These are phyloP conservation scores for Candida bentonensis DNA, from an alignment of 805 yeast genomes.

Conservation along the genomic window DNA sequence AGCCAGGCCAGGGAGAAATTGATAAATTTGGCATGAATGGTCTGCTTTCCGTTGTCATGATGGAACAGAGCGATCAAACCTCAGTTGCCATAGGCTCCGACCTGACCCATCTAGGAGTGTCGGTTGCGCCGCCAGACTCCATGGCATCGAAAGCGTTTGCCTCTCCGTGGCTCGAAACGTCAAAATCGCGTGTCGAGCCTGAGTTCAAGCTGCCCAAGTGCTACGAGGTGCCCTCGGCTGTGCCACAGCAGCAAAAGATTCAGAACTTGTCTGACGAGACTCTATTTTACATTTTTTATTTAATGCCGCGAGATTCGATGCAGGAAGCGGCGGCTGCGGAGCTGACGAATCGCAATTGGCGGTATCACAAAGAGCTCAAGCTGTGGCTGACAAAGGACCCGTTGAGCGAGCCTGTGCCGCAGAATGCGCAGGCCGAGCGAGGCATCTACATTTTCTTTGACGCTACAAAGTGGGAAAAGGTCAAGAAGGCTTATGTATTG, in stretches of 20 bases:
- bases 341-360: conserved; percentile 85
- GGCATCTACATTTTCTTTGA: conserved; percentile 92
- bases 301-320: conserved; percentile 80
- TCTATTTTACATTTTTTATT: conserved; percentile 81
- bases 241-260: conserved; percentile 30
- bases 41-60: conserved; percentile 40
- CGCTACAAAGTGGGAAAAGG: conserved; percentile 91
- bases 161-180: conserved; percentile 92
- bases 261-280: conserved; percentile 73
- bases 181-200: conserved; percentile 84
- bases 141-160: conserved; percentile 53
- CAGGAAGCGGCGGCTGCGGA: conserved; percentile 93
- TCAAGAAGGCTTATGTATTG: conserved; percentile 54
- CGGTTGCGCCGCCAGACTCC: conserved; percentile 29
- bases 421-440: conserved; percentile 74
- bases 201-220: conserved; percentile 52
- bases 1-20: no score
- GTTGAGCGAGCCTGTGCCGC: conserved; percentile 69
- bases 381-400: conserved; percentile 96
- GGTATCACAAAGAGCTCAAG: conserved; percentile 89
- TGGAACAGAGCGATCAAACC: conserved; percentile 49
- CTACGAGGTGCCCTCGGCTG: conserved; percentile 28
- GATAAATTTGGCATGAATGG: conserved; percentile 60
- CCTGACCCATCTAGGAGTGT: conserved; percentile 50
- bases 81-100: conserved; percentile 67